phyloP scores from a whole-genome alignment of 1,139 yeast genomes.

The Saccharomycopsis crataegensis region DNA sequence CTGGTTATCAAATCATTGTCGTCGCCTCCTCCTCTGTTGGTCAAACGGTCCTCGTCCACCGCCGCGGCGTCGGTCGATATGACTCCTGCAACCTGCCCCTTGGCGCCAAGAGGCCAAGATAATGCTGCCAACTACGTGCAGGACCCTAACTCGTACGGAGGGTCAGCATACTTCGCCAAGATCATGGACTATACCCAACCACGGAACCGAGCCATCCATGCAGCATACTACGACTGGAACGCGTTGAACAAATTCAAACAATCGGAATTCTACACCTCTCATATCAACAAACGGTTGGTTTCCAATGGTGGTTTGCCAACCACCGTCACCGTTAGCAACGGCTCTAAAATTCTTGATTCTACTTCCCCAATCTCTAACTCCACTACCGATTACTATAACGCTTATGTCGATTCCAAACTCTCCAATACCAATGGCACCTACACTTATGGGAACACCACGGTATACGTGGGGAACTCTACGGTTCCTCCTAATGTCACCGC shows the following conservation, averaged over 20 bases:
- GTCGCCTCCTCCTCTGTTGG: neutral
- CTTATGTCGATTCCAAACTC: neutral
- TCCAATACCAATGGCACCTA: neutral
- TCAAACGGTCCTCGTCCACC: constrained; percentile 1
- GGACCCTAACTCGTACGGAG: neutral
- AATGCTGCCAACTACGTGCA: neutral
- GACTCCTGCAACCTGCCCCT: constrained; percentile 2
- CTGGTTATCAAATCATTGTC: neutral
- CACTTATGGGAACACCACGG: neutral
- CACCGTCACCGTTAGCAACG: neutral
- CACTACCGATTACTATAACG: neutral
- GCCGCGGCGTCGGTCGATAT: neutral
- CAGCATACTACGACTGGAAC: constrained; percentile 1
- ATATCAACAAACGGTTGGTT: neutral
- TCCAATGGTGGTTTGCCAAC: too few species aligned
- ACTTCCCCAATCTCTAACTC: too few species aligned
- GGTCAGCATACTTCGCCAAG: neutral
- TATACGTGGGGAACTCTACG: neutral
- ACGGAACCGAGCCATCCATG: constrained; percentile 3
- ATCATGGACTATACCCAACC: constrained; percentile 1
- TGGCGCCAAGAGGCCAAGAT: neutral
- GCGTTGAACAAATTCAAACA: constrained; percentile 2
- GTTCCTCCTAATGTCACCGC: constrained; percentile 6
- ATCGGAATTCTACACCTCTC: constrained; percentile 4
- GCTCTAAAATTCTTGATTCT: neutral